phyloP scores from a whole-genome alignment of 495 filamentous ascomycete genomes.

The Aspergillus bertholletiae region DNA sequence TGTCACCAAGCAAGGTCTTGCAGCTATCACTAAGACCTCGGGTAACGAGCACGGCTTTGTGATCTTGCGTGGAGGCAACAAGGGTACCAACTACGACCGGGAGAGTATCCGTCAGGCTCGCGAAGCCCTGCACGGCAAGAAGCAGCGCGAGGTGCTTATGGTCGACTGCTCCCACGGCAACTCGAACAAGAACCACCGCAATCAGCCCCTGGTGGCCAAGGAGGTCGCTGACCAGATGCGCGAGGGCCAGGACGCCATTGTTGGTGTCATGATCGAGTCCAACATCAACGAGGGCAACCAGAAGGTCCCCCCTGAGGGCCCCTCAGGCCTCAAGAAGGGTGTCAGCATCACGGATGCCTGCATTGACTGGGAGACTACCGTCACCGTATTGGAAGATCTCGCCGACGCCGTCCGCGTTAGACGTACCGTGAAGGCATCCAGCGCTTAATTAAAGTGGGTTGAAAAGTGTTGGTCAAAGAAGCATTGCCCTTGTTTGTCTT shows the following conservation, averaged over 20 bases:
- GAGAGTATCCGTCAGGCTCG: constrained; percentile 75
- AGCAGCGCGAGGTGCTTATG: constrained; percentile 87
- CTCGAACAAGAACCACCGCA: constrained; percentile 64
- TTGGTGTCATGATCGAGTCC: constrained; percentile 98
- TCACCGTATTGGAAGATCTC: constrained; percentile 79
- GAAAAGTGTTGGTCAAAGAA: neutral
- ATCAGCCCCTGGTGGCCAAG: constrained; percentile 90
- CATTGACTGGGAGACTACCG: constrained; percentile 89
- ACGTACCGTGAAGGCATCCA: constrained; percentile 41
- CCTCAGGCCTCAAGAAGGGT: constrained; percentile 75
- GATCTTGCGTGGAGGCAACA: constrained; percentile 85
- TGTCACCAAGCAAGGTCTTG: constrained; percentile 97
- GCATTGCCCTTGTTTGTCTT: constrained; percentile 8
- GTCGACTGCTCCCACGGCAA: constrained; percentile 94
- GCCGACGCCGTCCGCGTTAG: constrained; percentile 80
- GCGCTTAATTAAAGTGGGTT: constrained; percentile 2
- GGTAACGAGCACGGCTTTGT: constrained; percentile 98
- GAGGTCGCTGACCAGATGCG: constrained; percentile 79
- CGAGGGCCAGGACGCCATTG: constrained; percentile 80
- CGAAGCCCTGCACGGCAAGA: constrained; percentile 79
- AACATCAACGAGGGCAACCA: constrained; percentile 96
- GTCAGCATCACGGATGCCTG: constrained; percentile 98
- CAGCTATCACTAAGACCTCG: constrained; percentile 86
- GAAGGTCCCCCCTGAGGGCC: constrained; percentile 85
- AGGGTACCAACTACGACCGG: constrained; percentile 92